Evolutionary conservation across 176 grass and related monocot species (phyloP), one percentile per base, ranked within the genome.

Genomic region (Microstegium vimineum): DNA sequence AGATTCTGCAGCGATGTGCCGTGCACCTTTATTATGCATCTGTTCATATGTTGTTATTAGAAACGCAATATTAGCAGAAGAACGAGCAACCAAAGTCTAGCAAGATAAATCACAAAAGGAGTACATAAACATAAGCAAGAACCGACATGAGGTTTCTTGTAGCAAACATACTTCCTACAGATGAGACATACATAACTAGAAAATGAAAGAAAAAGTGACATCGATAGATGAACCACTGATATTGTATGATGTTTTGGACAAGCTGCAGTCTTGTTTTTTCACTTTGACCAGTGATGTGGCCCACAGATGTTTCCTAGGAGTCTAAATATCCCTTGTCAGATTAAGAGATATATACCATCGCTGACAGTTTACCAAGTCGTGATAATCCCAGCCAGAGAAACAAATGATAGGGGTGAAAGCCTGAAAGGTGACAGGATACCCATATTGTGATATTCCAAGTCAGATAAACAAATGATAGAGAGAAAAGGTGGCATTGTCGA

Each of bases 11-110:
- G 85, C 90, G 69, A 85, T 80, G 75, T 97, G 94, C 17, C 69
- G 87, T 80, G 90, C 90, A 40, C 87, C 91, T 81, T 90, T 94
- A 80, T 89, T 94, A 87, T 92, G 94, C 73, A 94, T 86, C 90
- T 97, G 92, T 67, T 36, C 38, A 83, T 78, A 69, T 54, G 31
- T 27, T 33, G 10, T 6, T 28, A 70, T 84, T 70, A 62, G 74
- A 75, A 69, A 84, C 8, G 30, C 30, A 40, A 61, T 60, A 36
- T 18, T 10, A 66, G 67, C 59, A 65, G 73, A 84, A 89, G 40
- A 78, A 43, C 8, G 18, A 20, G 2, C 17, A 28, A 10, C 62
- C 22, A 60, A 54, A 23, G 36, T 78, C 31, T 22, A 68, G 64
- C 68, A 60, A 13, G 28, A 75, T 34, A 18, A 57, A 88, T 14